These are phyloP conservation scores for Condylostoma magnum DNA, from an alignment of 169 alveolate species.

Conservation along the genomic window DNA sequence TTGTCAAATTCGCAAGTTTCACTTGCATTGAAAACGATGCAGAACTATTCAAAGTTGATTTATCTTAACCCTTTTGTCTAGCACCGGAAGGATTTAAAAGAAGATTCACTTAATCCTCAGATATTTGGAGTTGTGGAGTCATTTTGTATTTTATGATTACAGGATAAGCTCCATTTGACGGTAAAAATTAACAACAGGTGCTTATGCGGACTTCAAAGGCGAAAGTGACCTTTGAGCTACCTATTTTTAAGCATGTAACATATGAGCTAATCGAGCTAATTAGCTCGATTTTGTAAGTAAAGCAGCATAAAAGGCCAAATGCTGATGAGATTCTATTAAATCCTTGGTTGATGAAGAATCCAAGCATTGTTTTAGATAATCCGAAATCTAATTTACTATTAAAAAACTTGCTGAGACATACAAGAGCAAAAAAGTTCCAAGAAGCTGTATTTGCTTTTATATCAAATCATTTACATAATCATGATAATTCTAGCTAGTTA, in stretches of 20 bases:
- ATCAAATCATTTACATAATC: slow-evolving; percentile 34
- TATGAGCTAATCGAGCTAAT: background rate
- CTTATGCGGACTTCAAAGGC: background rate
- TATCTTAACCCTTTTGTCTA: background rate
- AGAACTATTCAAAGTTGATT: background rate
- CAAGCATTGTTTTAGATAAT: background rate
- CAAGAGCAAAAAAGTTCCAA: slow-evolving; percentile 30
- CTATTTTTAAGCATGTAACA: no score
- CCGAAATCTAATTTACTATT: background rate
- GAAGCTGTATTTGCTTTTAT: slow-evolving; percentile 38
- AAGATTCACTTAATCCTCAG: slow-evolving; percentile 27
- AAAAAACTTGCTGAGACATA: background rate
- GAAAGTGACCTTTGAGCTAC: background rate
- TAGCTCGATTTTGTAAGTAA: slow-evolving; percentile 31
- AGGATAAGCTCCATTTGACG: slow-evolving; percentile 29
- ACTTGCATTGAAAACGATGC: background rate
- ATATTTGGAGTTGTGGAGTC: slow-evolving; percentile 38
- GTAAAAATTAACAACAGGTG: slow-evolving; percentile 9
- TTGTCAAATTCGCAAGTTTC: background rate
- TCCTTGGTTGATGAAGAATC: slow-evolving; percentile 22
- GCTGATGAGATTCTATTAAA: slow-evolving; percentile 23
- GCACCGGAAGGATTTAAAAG: slow-evolving; percentile 16
- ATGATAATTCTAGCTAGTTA: slow-evolving; percentile 31
- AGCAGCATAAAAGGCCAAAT: slow-evolving; percentile 33
- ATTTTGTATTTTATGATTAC: slow-evolving; percentile 31